These are phyloP conservation scores for Boletus subparvulus DNA, from an alignment of 768 basidiomycete genomes.

Conservation along the genomic window DNA sequence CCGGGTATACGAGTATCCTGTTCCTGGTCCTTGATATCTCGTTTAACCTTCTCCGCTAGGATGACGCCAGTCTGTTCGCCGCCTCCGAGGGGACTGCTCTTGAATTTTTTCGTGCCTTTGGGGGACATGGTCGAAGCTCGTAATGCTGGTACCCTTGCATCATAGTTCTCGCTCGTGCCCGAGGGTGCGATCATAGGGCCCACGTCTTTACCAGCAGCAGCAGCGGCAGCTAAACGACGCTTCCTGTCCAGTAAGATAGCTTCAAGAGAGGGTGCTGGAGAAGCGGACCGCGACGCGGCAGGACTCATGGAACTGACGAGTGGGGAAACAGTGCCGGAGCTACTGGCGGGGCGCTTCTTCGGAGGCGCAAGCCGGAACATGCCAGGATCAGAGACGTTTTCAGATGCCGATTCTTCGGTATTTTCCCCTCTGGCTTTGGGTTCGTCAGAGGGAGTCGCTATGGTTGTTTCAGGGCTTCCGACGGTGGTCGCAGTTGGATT, in stretches of 20 bases:
- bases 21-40: slow-evolving; percentile 26
- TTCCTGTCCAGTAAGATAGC: slow-evolving; percentile 67
- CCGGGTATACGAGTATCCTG: slow-evolving; percentile 34
- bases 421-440: slow-evolving; percentile 1
- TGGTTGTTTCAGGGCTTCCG: neutral
- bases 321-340: slow-evolving; percentile 10
- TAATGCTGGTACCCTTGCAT: slow-evolving; percentile 6
- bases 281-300: slow-evolving; percentile 35
- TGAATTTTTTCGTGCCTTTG: slow-evolving; percentile 60
- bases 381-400: neutral
- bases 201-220: slow-evolving; percentile 17
- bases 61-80: slow-evolving; percentile 43
- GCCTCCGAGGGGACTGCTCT: slow-evolving; percentile 68
- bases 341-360: slow-evolving; percentile 20
- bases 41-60: slow-evolving; percentile 51
- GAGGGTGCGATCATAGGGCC: slow-evolving; percentile 5
- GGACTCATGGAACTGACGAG: slow-evolving; percentile 14
- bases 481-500: neutral
- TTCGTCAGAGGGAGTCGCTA: neutral
- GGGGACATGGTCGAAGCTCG: slow-evolving; percentile 18
- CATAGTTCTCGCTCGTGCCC: slow-evolving; percentile 15
- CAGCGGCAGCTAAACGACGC: slow-evolving; percentile 43
- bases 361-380: neutral
- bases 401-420: neutral
- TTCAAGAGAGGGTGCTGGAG: slow-evolving; percentile 61